Percentiles rank a stretch among this genome's conserved stretches.
These are phyloP conservation scores for Tanacetum coccineum DNA, from an alignment of 129 eudicot species.

Conservation along the genomic window DNA sequence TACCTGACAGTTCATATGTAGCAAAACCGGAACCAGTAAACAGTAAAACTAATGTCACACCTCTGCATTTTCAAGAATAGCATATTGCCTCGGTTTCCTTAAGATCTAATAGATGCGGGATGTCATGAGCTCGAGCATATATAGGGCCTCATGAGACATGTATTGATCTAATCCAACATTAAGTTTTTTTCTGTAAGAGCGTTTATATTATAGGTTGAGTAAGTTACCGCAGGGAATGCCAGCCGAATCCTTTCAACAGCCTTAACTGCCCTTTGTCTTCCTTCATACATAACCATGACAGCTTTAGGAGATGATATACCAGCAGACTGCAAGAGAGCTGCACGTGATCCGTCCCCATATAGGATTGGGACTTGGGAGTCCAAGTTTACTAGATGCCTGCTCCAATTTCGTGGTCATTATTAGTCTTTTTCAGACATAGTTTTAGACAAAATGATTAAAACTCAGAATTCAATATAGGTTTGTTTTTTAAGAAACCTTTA, in stretches of 20 bases:
- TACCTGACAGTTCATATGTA: too few species aligned
- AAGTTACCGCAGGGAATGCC: constrained; percentile 74
- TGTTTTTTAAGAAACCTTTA: constrained; percentile 42
- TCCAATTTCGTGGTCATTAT: not conserved
- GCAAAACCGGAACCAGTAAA: not conserved
- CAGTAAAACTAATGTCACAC: constrained; percentile 27
- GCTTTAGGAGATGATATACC: constrained; percentile 96
- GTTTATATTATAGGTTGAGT: not conserved
- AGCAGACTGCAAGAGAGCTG: constrained; percentile 87
- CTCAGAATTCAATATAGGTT: too few species aligned
- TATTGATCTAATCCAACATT: not conserved
- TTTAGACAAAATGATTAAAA: not conserved
- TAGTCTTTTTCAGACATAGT: not conserved
- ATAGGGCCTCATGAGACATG: not conserved
- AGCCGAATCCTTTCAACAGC: constrained; percentile 93
- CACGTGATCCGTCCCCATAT: constrained; percentile 98
- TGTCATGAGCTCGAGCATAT: constrained; percentile 86
- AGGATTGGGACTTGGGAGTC: constrained; percentile 79
- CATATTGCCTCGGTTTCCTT: constrained; percentile 91
- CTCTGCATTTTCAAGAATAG: constrained; percentile 94
- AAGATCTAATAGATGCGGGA: constrained; percentile 77
- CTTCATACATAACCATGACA: constrained; percentile 85
- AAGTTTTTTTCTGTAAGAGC: not conserved
- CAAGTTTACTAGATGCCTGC: constrained; percentile 80
- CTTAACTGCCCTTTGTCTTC: constrained; percentile 54